Evolutionary conservation across 2,329 filamentous ascomycete genomes (phyloP).

Genomic region (Trichoderma hamatum): DNA sequence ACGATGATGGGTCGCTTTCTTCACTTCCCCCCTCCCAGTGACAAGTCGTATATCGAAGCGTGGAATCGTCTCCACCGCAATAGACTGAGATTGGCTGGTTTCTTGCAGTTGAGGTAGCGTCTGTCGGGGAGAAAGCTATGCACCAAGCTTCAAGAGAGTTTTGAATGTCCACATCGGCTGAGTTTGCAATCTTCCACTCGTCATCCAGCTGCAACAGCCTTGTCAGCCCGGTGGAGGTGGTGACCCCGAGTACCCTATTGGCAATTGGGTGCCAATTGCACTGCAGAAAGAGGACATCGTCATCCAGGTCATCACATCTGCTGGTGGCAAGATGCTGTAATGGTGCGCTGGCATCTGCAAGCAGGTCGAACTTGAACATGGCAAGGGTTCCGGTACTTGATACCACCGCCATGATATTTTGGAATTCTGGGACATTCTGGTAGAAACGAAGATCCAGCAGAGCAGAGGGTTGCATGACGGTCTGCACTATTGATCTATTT

Average conservation of each 20-base stretch:
- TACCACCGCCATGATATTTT: slow-evolving; percentile 68
- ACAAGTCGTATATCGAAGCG: slow-evolving; percentile 54
- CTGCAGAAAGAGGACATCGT: slow-evolving; percentile 68
- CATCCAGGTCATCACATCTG: slow-evolving; percentile 53
- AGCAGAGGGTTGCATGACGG: slow-evolving; percentile 66
- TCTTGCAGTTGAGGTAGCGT: slow-evolving; percentile 24
- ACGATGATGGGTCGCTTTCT: slow-evolving; percentile 30
- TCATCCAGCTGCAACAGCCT: slow-evolving; percentile 55
- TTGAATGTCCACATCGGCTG: slow-evolving; percentile 46
- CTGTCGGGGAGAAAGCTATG: slow-evolving; percentile 58
- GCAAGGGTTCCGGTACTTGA: slow-evolving; percentile 75
- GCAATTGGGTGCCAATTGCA: slow-evolving; percentile 70
- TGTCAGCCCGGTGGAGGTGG: slow-evolving; percentile 70
- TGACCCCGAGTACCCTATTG: slow-evolving; percentile 63
- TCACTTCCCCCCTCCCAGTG: background rate
- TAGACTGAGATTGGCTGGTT: slow-evolving; percentile 49
- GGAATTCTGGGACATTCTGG: slow-evolving; percentile 43
- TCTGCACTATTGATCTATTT: slow-evolving; percentile 51
- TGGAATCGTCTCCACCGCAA: slow-evolving; percentile 77
- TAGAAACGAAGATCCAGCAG: slow-evolving; percentile 87
- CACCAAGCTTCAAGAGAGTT: slow-evolving; percentile 75
- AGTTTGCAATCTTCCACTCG: slow-evolving; percentile 44
- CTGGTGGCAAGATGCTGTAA: slow-evolving; percentile 49
- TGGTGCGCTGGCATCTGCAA: slow-evolving; percentile 37
- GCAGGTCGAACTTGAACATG: slow-evolving; percentile 60